Percentiles rank a stretch among this genome's conserved stretches.
phyloP scores from a whole-genome alignment of 345 rosid species.

The Citrus reticulata region DNA sequence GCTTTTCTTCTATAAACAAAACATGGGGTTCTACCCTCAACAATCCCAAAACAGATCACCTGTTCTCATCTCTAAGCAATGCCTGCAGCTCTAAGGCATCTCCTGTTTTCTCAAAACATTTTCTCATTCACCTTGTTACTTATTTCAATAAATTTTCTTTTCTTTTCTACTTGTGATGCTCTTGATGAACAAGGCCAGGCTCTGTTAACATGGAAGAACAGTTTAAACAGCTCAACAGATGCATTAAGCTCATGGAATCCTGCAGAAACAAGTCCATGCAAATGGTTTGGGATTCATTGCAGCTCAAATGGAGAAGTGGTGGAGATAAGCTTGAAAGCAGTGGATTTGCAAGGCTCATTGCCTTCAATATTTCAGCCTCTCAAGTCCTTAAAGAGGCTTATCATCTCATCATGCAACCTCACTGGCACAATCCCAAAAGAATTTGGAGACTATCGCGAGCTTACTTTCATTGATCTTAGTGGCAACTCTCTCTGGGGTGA shows the following conservation, averaged over 20 bases:
- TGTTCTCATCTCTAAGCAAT: slow-evolving; percentile 46
- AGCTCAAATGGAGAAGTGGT: slow-evolving; percentile 50
- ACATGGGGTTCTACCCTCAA: slow-evolving; percentile 76
- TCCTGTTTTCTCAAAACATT: slow-evolving; percentile 31
- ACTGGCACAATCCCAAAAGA: slow-evolving; percentile 67
- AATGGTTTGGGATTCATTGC: slow-evolving; percentile 79
- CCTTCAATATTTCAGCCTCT: slow-evolving; percentile 56
- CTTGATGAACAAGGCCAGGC: slow-evolving; percentile 66
- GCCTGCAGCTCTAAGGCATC: slow-evolving; percentile 55
- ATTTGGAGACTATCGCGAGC: slow-evolving; percentile 57
- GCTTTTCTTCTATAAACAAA: slow-evolving; percentile 67
- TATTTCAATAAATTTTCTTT: slow-evolving; percentile 29
- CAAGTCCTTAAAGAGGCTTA: slow-evolving; percentile 49
- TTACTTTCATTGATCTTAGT: slow-evolving; percentile 58
- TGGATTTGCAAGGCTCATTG: slow-evolving; percentile 67
- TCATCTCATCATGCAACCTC: slow-evolving; percentile 67
- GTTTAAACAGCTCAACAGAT: slow-evolving; percentile 49
- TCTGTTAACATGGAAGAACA: slow-evolving; percentile 77
- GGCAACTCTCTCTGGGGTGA: slow-evolving; percentile 70
- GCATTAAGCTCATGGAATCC: slow-evolving; percentile 58
- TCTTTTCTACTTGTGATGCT: slow-evolving; percentile 48
- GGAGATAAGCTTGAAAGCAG: slow-evolving; percentile 48
- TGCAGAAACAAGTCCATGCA: slow-evolving; percentile 54
- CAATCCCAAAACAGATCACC: slow-evolving; percentile 59
- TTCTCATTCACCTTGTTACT: slow-evolving; percentile 45